These are phyloP conservation scores for Monosporascus sp. DNA, from an alignment of 2,329 filamentous ascomycete species.

Conservation along the genomic window DNA sequence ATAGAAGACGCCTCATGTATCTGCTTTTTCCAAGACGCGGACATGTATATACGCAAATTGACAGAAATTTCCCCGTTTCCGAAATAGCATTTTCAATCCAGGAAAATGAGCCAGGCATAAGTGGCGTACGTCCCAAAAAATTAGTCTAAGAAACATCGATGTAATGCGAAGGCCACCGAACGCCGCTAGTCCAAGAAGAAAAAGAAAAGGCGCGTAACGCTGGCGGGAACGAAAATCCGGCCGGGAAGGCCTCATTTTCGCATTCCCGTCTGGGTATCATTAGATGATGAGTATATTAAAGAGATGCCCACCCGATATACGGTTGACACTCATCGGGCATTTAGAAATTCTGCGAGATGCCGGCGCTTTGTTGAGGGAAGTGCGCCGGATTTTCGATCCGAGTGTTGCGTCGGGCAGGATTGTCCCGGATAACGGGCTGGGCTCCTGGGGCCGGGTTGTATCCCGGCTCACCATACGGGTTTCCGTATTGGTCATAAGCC, in stretches of 20 bases:
- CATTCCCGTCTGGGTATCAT: conserved; percentile 14
- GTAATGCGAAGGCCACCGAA: neutral
- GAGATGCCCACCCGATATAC: neutral
- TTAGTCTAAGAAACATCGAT: neutral
- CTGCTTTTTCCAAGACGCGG: neutral
- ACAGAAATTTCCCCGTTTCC: neutral
- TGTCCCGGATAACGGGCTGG: conserved; percentile 86
- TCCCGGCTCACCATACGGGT: conserved; percentile 48
- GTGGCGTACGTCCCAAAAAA: neutral
- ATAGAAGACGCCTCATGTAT: neutral
- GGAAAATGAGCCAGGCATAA: neutral
- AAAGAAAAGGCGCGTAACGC: neutral
- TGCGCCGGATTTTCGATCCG: conserved; percentile 88
- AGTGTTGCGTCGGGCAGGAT: conserved; percentile 86
- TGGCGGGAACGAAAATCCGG: neutral
- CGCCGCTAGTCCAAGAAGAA: neutral
- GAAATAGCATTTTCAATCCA: neutral
- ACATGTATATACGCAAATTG: neutral
- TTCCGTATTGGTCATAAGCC: conserved; percentile 53
- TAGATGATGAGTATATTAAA: conserved; percentile 8
- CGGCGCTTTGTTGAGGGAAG: conserved; percentile 86
- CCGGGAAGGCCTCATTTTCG: neutral
- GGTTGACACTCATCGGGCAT: neutral
- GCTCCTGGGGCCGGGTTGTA: conserved; percentile 34
- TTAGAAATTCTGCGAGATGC: conserved; percentile 96